A percentile compares a stretch with the other conserved stretches of the same genome.
Conservation (phyloP, 2,329 filamentous ascomycete genomes). For the Penicillium sp. region DNA sequence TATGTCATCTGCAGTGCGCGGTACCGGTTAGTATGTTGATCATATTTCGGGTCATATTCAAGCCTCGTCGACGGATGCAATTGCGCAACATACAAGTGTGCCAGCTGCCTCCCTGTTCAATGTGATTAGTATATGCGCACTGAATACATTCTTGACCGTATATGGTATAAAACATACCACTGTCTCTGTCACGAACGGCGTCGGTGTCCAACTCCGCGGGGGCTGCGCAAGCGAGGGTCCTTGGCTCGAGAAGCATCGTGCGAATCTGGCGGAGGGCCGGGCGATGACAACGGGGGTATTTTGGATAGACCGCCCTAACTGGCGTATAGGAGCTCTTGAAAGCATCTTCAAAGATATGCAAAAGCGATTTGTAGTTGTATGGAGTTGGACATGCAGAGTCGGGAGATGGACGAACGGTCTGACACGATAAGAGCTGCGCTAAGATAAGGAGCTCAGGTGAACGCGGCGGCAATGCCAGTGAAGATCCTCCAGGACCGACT, state of each 20-base stretch:
- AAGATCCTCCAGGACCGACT: not conserved
- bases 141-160: not conserved
- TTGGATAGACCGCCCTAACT: conserved; percentile 21
- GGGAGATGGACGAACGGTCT: conserved; percentile 2
- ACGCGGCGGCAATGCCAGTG: not conserved
- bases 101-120: conserved; percentile 66
- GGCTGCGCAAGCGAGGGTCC: conserved; percentile 28
- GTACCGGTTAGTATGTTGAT: conserved; percentile 8
- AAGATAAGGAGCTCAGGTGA: conserved; percentile 15
- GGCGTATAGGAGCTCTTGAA: conserved; percentile 19
- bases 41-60: not conserved
- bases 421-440: conserved; percentile 17
- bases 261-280: conserved; percentile 4
- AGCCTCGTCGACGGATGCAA: conserved; percentile 20
- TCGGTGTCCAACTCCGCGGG: conserved; percentile 49
- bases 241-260: conserved; percentile 32
- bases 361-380: not conserved
- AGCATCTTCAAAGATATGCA: conserved; percentile 22
- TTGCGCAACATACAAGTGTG: conserved; percentile 63
- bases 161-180: conserved; percentile 45
- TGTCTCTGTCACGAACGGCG: conserved; percentile 55
- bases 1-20: conserved; percentile 63
- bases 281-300: conserved; percentile 5
- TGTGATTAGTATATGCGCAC: conserved; percentile 18
- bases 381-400: conserved; percentile 2